Base-by-base conservation (phyloP, 2,329 filamentous ascomycete genomes). In the Microsporum canis region DNA sequence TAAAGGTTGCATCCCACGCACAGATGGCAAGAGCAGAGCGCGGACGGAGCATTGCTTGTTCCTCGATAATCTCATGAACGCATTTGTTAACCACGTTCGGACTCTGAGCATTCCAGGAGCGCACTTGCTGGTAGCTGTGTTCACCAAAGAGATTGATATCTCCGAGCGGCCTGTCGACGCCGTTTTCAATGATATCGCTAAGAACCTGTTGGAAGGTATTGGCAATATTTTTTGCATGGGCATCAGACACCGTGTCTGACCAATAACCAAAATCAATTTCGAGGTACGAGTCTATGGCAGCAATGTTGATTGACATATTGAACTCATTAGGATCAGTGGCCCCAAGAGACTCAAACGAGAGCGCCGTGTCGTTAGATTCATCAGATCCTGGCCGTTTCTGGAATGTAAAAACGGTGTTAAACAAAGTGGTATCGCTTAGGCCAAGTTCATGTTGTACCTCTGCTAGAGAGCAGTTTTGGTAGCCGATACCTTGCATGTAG, bases 381-480 rank as follows among this genome's bases (percentile, higher is more conserved):
- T 67, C 67, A 2, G 67, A 65, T 34, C 63, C 65, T 0, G 67
- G 67, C 39, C 71, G 68, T 58, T 72, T 75, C 38, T 77, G 75
- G 38, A 76, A 75, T 1, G 75, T 76, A 5, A 77, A 67, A 0
- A 71, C 73, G 2, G 75, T 76, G 62, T 77, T 76, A 63, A 77
- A 77, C 0, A 77, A 67, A 5, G 70, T 62, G 49, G 71, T 68
- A 14, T 72, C 71, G 58, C 72, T 67, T 57, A 69, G 64, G 5
- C 71, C 70, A 60, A 76, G 68, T 51, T 73, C 72, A 61, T 76
- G 73, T 60, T 79, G 77, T 8, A 80, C 77, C 56, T 76, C 74
- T 3, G 77, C 77, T 23, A 80, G 70, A 1, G 80, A 81, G 64
- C 77, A 79, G 60, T 73, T 76, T 62, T 82, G 80, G 63, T 82